Base-by-base conservation (phyloP, 1,284 basidiomycete species). In the Irpex sp. region DNA sequence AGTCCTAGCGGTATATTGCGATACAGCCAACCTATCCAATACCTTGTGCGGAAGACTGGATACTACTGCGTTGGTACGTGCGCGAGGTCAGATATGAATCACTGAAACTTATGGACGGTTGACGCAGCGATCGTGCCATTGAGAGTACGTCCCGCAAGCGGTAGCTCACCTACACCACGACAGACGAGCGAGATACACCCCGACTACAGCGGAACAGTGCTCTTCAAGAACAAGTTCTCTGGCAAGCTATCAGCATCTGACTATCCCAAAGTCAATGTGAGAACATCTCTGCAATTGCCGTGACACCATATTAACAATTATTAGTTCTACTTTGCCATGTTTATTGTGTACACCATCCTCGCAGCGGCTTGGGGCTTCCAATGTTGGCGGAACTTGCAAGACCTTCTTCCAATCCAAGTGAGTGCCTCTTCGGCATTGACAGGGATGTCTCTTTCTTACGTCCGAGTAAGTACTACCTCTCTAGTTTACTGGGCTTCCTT, bases 241-340 rank as follows among this genome's bases (percentile, higher is more conserved):
- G 97, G 97, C 43, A 86, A 93, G 74, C 82, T 99, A 17, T 87
- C 97, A 3, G 95, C 96, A 3, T 86, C 92, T 1, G 97, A 99
- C 74, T 97, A 98, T 74, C 97, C 97, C n/a, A 99, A 99, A 85
- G 92, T 98, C 71, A 90, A 87, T 66, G 94, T 97, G 74, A 72
- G 92, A 79, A 11, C 9, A 15, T 6, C 50, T 60, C n/a, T 61
- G 46, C 36, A 33, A 55, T 17, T 26, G 61, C 7, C 13, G n/a
- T 21, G 21, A 57, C 51, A 33, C 31, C 56, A 4, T 5, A 36
- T 11, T 58, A 8, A 59, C 15, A 0, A 5, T 31, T 11, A 4
- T 5, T 66, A 96, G 93, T 98, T 98, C 76, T 98, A 98, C 78
- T 86, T 93, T 60, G 74, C 78, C 21, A 88, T 98, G 82, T 92